phyloP scores from a whole-genome alignment of 2,329 filamentous ascomycete genomes.

The Fusarium chlamydosporum region DNA sequence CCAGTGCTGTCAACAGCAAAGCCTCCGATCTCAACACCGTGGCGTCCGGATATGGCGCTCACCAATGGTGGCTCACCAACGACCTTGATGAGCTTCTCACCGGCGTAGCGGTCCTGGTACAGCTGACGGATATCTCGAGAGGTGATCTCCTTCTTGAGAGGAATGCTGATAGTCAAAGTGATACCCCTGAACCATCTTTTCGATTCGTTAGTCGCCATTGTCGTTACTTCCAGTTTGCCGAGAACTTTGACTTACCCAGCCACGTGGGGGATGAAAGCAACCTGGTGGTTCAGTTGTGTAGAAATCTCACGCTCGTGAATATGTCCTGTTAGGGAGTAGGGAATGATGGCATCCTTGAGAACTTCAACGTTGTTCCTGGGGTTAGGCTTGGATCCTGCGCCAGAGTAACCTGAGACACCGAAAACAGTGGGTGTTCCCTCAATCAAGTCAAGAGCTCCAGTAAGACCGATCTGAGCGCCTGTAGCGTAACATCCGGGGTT shows the following conservation, averaged over 20 bases:
- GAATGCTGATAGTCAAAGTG: conserved; percentile 90
- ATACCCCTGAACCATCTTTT: conserved; percentile 91
- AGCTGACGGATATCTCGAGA: conserved; percentile 93
- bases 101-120: conserved; percentile 96
- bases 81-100: conserved; percentile 94
- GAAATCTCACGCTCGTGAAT: conserved; percentile 95
- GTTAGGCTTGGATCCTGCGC: conserved; percentile 87
- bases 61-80: conserved; percentile 73
- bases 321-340: conserved; percentile 81
- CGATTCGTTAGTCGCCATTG: neutral
- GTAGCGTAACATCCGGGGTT: conserved; percentile 98
- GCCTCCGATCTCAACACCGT: conserved; percentile 93
- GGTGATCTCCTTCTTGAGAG: conserved; percentile 86
- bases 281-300: conserved; percentile 77
- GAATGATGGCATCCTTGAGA: conserved; percentile 88
- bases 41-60: conserved; percentile 73
- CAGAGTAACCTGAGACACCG: conserved; percentile 93
- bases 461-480: conserved; percentile 89
- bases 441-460: conserved; percentile 82
- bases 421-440: conserved; percentile 86
- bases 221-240: neutral
- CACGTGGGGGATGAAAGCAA: conserved; percentile 93
- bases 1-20: conserved; percentile 92
- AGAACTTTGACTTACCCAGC: conserved; percentile 11
- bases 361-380: conserved; percentile 92